phyloP scores from a whole-genome alignment of 345 rosid genomes.

The Ceriops tagal region DNA sequence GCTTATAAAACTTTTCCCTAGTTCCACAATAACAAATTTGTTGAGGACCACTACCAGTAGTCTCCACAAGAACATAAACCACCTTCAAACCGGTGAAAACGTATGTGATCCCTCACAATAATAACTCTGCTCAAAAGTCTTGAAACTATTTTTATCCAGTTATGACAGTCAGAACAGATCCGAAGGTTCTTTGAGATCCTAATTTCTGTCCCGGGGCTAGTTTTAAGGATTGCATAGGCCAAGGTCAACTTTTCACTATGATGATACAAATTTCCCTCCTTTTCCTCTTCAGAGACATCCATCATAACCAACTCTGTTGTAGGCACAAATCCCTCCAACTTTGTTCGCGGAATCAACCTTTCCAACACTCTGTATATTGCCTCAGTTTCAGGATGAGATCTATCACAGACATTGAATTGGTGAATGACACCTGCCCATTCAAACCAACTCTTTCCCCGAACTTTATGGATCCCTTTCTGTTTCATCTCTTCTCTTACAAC shows the following conservation, averaged over 20 bases:
- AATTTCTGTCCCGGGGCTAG: slow-evolving; percentile 60
- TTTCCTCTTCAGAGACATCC: slow-evolving; percentile 88
- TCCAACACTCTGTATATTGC: slow-evolving; percentile 53
- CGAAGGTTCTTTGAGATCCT: slow-evolving; percentile 71
- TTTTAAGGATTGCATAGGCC: slow-evolving; percentile 73
- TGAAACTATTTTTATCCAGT: slow-evolving; percentile 66
- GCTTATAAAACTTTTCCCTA: neutral
- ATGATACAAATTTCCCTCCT: slow-evolving; percentile 58
- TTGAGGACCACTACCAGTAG: slow-evolving; percentile 48
- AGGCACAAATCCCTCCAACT: slow-evolving; percentile 60
- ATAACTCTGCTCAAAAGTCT: slow-evolving; percentile 55
- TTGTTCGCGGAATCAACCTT: slow-evolving; percentile 40
- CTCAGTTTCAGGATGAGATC: slow-evolving; percentile 58
- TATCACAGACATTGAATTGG: slow-evolving; percentile 66
- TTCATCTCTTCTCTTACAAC: slow-evolving; percentile 62
- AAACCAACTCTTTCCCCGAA: slow-evolving; percentile 74
- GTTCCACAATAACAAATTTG: neutral
- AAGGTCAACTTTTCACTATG: slow-evolving; percentile 83
- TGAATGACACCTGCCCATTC: slow-evolving; percentile 63
- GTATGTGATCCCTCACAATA: slow-evolving; percentile 65
- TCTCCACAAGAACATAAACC: slow-evolving; percentile 73
- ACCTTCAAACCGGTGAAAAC: slow-evolving; percentile 79
- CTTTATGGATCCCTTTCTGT: slow-evolving; percentile 55
- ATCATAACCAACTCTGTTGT: slow-evolving; percentile 67
- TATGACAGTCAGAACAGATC: slow-evolving; percentile 77